A percentile compares a stretch with the other conserved stretches of the same genome.
Conservation (phyloP, 306 rosid genomes). For the Lathyrus sativus region DNA sequence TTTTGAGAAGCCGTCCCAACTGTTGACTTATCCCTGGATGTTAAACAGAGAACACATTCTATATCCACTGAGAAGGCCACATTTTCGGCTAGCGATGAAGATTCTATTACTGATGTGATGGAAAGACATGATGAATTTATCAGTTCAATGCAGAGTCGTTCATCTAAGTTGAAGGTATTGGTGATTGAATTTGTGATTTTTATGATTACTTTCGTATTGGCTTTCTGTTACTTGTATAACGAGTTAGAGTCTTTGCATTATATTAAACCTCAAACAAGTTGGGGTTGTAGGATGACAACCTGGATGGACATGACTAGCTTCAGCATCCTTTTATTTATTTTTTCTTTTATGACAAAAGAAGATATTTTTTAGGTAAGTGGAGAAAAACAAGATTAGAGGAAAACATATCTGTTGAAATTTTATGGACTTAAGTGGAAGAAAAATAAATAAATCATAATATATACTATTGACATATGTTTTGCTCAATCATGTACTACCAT, state of each 20-base stretch:
- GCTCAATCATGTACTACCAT: background rate
- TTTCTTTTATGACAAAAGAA: background rate
- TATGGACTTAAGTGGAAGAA: slow-evolving; percentile 12
- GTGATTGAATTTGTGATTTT: slow-evolving; percentile 24
- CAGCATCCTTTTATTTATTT: background rate
- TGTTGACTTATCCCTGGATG: slow-evolving; percentile 32
- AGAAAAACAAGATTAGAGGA: slow-evolving; percentile 15
- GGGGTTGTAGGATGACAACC: slow-evolving; percentile 17
- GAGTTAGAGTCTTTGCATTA: slow-evolving; percentile 34
- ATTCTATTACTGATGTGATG: slow-evolving; percentile 74
- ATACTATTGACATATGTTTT: slow-evolving; percentile 4
- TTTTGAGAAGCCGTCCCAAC: background rate
- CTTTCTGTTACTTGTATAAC: slow-evolving; percentile 20
- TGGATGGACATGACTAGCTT: slow-evolving; percentile 16
- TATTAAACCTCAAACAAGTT: slow-evolving; percentile 23
- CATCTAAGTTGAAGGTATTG: slow-evolving; percentile 85
- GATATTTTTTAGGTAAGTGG: slow-evolving; percentile 6
- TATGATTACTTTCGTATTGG: slow-evolving; percentile 20
- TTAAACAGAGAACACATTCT: slow-evolving; percentile 76
- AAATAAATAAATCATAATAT: slow-evolving; percentile 17
- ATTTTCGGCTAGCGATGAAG: slow-evolving; percentile 80
- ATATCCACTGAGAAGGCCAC: slow-evolving; percentile 72
- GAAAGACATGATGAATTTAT: slow-evolving; percentile 82
- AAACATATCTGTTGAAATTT: slow-evolving; percentile 9
- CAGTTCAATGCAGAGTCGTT: slow-evolving; percentile 88